Conservation (phyloP, 139 green algal genomes). For the Tetradesmus lagerheimii region DNA sequence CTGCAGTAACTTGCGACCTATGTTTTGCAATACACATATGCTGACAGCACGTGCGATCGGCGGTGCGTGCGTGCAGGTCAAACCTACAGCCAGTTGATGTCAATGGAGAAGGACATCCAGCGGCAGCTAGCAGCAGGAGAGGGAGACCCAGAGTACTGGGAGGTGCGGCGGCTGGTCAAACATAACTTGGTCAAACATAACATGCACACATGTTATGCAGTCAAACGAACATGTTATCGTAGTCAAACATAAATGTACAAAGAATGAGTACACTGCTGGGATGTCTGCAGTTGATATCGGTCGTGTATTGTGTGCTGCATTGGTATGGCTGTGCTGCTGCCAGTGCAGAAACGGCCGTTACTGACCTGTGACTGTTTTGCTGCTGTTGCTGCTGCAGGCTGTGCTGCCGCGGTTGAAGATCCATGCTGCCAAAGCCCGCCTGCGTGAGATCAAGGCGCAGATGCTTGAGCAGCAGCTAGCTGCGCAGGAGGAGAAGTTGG, state of each 20-base stretch:
- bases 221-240: not conserved
- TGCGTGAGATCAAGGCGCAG: conserved; percentile 70
- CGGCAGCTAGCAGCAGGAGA: conserved; percentile 47
- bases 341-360: conserved; percentile 54
- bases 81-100: conserved; percentile 47
- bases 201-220: not conserved
- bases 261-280: no score
- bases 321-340: no score
- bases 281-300: no score
- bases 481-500: conserved; percentile 32
- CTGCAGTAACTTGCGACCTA: no score
- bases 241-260: not conserved
- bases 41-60: not conserved
- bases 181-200: conserved; percentile 11
- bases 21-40: not conserved
- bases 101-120: conserved; percentile 39
- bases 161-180: conserved; percentile 42
- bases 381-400: not conserved
- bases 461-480: conserved; percentile 37
- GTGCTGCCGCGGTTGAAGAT: conserved; percentile 45
- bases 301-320: no score
- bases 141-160: conserved; percentile 85
- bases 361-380: not conserved
- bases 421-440: conserved; percentile 54
- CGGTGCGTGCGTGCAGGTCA: not conserved